Conservation (phyloP, 2,329 filamentous ascomycete species). For the Cladosporium sp. region DNA sequence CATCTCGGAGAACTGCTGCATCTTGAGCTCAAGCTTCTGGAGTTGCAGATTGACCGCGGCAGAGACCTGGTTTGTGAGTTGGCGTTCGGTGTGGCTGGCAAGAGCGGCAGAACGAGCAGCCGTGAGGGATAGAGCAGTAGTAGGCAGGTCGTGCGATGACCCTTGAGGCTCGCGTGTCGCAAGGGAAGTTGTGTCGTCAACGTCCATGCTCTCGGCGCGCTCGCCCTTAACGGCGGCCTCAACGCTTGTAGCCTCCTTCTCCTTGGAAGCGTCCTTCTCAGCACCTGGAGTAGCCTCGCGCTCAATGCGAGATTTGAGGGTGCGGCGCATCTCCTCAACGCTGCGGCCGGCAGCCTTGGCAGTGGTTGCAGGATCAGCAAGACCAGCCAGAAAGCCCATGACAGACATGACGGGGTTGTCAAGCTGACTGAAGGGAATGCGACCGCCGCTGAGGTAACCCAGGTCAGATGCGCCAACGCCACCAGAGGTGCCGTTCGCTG, state of each 20-base stretch:
- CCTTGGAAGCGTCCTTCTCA: slow-evolving; percentile 42
- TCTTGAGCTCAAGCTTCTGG: slow-evolving; percentile 91
- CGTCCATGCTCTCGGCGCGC: slow-evolving; percentile 51
- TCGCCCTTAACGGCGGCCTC: slow-evolving; percentile 44
- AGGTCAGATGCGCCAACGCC: slow-evolving; percentile 39
- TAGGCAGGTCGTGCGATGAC: slow-evolving; percentile 46
- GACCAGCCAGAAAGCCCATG: slow-evolving; percentile 84
- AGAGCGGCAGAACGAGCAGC: slow-evolving; percentile 82
- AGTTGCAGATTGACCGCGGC: slow-evolving; percentile 90
- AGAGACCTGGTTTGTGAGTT: slow-evolving; percentile 90
- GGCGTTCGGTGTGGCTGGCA: slow-evolving; percentile 91
- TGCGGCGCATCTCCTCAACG: slow-evolving; percentile 77
- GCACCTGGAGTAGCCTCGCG: slow-evolving; percentile 47
- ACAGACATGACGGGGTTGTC: slow-evolving; percentile 98
- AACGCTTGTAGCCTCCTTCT: slow-evolving; percentile 37
- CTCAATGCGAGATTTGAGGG: slow-evolving; percentile 73
- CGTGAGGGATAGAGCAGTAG: slow-evolving; percentile 77
- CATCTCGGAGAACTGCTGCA: slow-evolving; percentile 95
- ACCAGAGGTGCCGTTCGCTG: slow-evolving; percentile 53
- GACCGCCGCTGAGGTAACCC: slow-evolving; percentile 64
- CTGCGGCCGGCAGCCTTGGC: slow-evolving; percentile 86
- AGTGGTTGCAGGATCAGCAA: slow-evolving; percentile 84
- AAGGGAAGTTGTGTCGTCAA: slow-evolving; percentile 49
- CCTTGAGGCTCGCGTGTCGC: slow-evolving; percentile 44
- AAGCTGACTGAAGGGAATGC: slow-evolving; percentile 82